These are phyloP conservation scores for Aspergillus candidus DNA, from an alignment of 2,329 filamentous ascomycete genomes.

Conservation along the genomic window DNA sequence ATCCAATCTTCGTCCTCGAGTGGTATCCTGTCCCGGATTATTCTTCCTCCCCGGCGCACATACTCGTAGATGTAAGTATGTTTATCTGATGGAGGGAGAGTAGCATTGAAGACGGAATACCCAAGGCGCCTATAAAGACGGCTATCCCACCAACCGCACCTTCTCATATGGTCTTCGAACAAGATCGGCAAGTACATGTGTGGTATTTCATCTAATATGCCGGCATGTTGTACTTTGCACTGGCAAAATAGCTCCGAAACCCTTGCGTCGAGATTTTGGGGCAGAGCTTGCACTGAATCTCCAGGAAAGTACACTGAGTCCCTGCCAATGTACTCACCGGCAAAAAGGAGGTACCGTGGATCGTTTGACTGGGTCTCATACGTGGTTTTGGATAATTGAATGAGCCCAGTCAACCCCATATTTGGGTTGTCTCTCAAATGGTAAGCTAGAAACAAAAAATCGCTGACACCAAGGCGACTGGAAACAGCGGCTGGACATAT, in stretches of 20 bases:
- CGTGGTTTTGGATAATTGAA: constrained; percentile 26
- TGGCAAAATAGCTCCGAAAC: constrained; percentile 48
- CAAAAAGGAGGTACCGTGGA: constrained; percentile 25
- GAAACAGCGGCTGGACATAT: constrained; percentile 35
- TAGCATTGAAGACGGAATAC: constrained; percentile 48
- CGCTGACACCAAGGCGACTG: constrained; percentile 27
- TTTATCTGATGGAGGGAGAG: constrained; percentile 19
- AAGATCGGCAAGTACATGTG: constrained; percentile 62
- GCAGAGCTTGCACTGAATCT: not conserved
- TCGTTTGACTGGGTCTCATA: constrained; percentile 10
- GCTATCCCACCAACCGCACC: constrained; percentile 54
- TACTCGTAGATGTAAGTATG: constrained; percentile 26
- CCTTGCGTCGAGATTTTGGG: constrained; percentile 41
- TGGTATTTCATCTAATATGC: constrained; percentile 16
- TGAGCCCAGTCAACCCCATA: constrained; percentile 23
- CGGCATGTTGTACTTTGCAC: constrained; percentile 22
- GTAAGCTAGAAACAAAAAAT: constrained; percentile 35
- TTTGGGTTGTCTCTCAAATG: constrained; percentile 30
- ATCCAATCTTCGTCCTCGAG: constrained; percentile 19
- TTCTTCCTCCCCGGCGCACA: constrained; percentile 32
- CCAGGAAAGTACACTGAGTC: constrained; percentile 8
- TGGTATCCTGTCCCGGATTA: constrained; percentile 23
- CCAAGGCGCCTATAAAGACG: constrained; percentile 47
- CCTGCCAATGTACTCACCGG: constrained; percentile 30
- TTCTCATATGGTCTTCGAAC: constrained; percentile 50